Evolutionary conservation across 2,329 filamentous ascomycete genomes (phyloP), one percentile per base, ranked within the genome.

Genomic region (Monilinia laxa): DNA sequence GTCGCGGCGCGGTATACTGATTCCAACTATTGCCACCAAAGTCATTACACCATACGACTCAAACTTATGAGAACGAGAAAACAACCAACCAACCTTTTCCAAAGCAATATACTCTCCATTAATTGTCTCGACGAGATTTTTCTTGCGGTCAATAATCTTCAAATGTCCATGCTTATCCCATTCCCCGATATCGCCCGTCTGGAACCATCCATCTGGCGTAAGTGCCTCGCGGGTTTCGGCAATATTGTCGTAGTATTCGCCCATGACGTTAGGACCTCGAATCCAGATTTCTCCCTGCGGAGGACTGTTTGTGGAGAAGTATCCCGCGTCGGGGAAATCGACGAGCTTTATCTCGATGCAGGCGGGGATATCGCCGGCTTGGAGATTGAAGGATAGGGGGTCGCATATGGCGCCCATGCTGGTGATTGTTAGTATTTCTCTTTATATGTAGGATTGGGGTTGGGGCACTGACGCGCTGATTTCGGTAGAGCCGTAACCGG

Each of bases 71-170:
- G 31, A 9, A 7, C 31, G 31, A 23, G 2, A 12, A 60, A 72
- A 25, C 10, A 49, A 28, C 6, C 11, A 66, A 65, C 42, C 51
- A 68, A 71, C 76, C 75, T 93, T 97, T 81, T 98, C 94, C 9
- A 98, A 85, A 28, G 94, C 94, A 78, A 98, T 96, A 80, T 98
- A 98, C 83, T 98, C 94, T 72, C 94, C 94, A 69, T 93, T 92
- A 70, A 92, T 85, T 69, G 95, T 93, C 87, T 67, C 64, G 0
- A 64, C 65, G 12, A 64, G 25, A 25, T 67, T 64, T 23, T 67
- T 67, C 60, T 67, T 67, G 25, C 74, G 89, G 75, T 97, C 93
- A 0, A 93, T 96, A 76, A 97, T 94, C 80, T 88, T 97, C 74
- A 96, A 91, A 75, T 96, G 91, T 40, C 90, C 90, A 60, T 90